These are phyloP conservation scores for Kluyveromyces sp. DNA, from an alignment of 1,139 yeast genomes.

Conservation along the genomic window DNA sequence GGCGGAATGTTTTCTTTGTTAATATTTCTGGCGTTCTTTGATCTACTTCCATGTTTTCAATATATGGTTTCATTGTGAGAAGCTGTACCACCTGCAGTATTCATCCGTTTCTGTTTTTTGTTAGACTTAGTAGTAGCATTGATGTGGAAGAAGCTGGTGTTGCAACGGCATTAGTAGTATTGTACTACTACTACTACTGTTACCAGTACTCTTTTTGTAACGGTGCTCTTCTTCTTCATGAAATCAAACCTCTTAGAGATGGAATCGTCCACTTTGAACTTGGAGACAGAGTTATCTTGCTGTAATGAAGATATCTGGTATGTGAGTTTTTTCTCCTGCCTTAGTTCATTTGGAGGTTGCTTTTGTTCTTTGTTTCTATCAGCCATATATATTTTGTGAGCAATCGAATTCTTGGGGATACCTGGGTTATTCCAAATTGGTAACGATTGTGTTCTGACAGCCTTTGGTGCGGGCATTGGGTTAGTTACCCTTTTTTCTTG, in stretches of 20 bases:
- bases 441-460: conserved; percentile 57
- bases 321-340: conserved; percentile 12
- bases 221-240: conserved; percentile 22
- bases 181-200: neutral
- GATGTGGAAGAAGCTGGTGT: neutral
- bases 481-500: conserved; percentile 23
- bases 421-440: conserved; percentile 47
- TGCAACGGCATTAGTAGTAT: neutral
- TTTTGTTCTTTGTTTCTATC: conserved; percentile 26
- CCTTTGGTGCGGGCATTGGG: conserved; percentile 41
- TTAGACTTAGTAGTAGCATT: neutral
- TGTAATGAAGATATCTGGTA: conserved; percentile 23
- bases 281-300: conserved; percentile 21
- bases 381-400: conserved; percentile 36
- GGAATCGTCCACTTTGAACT: conserved; percentile 22
- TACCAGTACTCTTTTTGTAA: neutral
- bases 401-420: conserved; percentile 33
- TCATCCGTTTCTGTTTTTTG: conserved; percentile 2
- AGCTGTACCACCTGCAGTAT: neutral
- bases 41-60: neutral
- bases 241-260: conserved; percentile 30
- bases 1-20: conserved; percentile 19
- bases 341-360: conserved; percentile 5
- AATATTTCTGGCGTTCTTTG: conserved; percentile 4
- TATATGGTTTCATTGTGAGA: neutral